phyloP scores from a whole-genome alignment of 2,329 filamentous ascomycete species.

The Berkeleyomyces rouxiae region DNA sequence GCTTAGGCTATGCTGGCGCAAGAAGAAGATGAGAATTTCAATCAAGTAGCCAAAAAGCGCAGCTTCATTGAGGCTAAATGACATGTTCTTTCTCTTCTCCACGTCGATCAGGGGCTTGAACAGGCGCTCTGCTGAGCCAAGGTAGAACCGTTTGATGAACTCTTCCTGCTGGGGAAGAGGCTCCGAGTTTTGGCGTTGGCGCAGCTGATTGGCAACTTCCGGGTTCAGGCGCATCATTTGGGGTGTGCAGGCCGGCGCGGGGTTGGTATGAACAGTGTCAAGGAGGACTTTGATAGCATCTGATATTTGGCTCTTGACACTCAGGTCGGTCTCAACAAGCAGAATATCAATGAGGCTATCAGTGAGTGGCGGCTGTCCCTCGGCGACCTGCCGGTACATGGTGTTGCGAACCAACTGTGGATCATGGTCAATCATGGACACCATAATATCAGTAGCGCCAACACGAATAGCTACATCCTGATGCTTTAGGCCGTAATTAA shows the following conservation, averaged over 20 bases:
- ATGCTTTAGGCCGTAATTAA: constrained; percentile 80
- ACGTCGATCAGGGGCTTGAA: constrained; percentile 78
- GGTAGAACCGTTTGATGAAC: constrained; percentile 80
- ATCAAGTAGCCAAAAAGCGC: constrained; percentile 84
- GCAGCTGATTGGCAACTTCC: constrained; percentile 9
- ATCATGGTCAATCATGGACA: constrained; percentile 91
- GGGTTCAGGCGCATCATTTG: constrained; percentile 18
- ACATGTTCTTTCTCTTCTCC: constrained; percentile 49
- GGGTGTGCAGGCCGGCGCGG: constrained; percentile 20
- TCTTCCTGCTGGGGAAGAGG: constrained; percentile 60
- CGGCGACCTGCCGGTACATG: constrained; percentile 79
- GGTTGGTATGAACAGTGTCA: constrained; percentile 36
- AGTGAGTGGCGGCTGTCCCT: constrained; percentile 70
- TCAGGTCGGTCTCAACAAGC: constrained; percentile 77
- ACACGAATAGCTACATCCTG: constrained; percentile 71
- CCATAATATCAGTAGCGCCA: constrained; percentile 82
- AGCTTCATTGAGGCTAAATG: constrained; percentile 66
- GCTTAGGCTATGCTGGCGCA: constrained; percentile 75
- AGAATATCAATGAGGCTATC: constrained; percentile 87
- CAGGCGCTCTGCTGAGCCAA: constrained; percentile 65
- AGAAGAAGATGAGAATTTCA: constrained; percentile 86
- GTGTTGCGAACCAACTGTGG: constrained; percentile 85
- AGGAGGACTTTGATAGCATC: constrained; percentile 90
- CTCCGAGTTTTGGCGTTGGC: constrained; percentile 33
- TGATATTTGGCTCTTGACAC: constrained; percentile 87